Base-by-base conservation (phyloP, 2,329 filamentous ascomycete genomes). In the Diaporthe destruens region DNA sequence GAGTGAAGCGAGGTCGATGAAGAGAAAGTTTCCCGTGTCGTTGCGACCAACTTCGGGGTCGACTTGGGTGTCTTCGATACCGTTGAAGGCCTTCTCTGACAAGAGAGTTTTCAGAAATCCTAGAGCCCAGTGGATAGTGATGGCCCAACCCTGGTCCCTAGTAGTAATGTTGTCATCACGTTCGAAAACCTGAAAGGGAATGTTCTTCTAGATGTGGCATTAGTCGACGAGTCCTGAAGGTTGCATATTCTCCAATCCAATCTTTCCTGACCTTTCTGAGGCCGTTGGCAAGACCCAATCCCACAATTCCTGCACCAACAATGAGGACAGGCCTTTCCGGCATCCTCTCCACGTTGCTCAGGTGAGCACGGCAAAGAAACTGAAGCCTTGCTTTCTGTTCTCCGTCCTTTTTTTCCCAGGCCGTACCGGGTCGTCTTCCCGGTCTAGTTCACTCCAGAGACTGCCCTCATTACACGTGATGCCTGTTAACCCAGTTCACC, bases 41-140 rank as follows among this genome's bases (percentile, higher is more conserved):
- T 70, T 36, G 29, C 61, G 61, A 7, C 61, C 61, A 12, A 65
- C 44, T 36, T 65, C 61, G 18, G 61, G 61, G 29, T 65, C 61
- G 29, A 65, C 61, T 4, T 65, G 61, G 11, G 61, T 65, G 20
- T 36, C 42, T 25, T 51, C 36, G 23, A 57, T 70, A 20, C 34
- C 7, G 11, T 39, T 36, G 9, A 70, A 56, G 6, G 68, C 42
- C 55, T 63, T 23, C 14, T 70, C 68, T 18, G 53, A 70, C 18
- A 49, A 18, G 16, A 61, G 68, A 20, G 23, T 25, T 36, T 63
- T 57, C n/a, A 70, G 20, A n/a, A 47, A 56, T 6, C 56, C 68
- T 1, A 90, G 81, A 25, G 83, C 86, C 88, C 89, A 91, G 76
- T 91, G 88, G 44, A 91, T 79, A 1, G 89, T 90, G 66, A 91